Base-by-base conservation (phyloP, 164 flowering plant species). In the Pachysandra terminalis region DNA sequence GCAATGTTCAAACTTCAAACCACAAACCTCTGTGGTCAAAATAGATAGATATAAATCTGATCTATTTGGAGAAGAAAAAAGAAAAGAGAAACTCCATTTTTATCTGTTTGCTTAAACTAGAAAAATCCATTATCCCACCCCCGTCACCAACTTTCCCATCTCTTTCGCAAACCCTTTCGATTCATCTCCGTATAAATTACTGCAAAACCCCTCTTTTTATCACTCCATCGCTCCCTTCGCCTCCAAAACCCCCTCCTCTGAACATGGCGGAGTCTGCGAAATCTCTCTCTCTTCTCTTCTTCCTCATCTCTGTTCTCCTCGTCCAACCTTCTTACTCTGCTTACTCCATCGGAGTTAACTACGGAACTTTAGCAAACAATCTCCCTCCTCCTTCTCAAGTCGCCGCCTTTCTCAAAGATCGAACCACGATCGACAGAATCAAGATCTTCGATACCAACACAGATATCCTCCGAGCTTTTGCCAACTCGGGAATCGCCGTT, bases 301-400 rank as follows among this genome's bases (percentile, higher is more conserved):
- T 56, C 14, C 27, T 64, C 37, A 24, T 61, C 14, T 37, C 61
- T n/a, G 1, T 69, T 16, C 57, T 62, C 62, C 55, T 69, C 75
- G 67, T 80, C 71, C 74, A 65, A 49, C 26, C 63, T 65, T 22
- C 70, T 66, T 21, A 78, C 55, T 28, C 78, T 25, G 74, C 57
- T 8, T 21, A 65, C 65, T 71, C 85, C 66, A 81, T 93, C 74
- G 98, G 97, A 0, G 89, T 93, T 32, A 90, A 88, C 87, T 91
- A 93, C 68, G 98, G 98, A 64, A 90, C 91, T 22, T 68, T 87
- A 2, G 97, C 69, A 10, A 68, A 88, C 81, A 86, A 91, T 85
- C 98, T 93, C 59, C 96, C 96, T 0, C 80, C 94, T 1, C 93
- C 98, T 0, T 19, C 85, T 10, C 76, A 79, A 26, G 97, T 91